phyloP scores from a whole-genome alignment of 2,329 filamentous ascomycete genomes.

The Mollisiaceae sp. region DNA sequence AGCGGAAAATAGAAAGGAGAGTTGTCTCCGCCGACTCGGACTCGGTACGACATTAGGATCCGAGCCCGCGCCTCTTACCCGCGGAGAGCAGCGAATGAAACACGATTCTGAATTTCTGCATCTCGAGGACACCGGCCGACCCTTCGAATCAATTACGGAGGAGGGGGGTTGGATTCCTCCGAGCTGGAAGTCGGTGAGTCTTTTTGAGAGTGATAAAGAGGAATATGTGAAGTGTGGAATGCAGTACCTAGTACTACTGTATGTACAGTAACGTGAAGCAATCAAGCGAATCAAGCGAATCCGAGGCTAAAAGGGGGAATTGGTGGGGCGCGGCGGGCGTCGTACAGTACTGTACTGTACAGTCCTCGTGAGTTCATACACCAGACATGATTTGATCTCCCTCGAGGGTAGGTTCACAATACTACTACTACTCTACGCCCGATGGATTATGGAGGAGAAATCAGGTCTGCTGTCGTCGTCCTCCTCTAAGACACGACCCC shows the following conservation, averaged over 20 bases:
- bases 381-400: not conserved
- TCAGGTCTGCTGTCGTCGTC: too few relatives aligned
- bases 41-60: not conserved
- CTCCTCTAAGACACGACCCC: too few relatives aligned
- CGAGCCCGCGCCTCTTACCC: slow-evolving; percentile 1
- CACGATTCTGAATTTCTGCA: too few relatives aligned
- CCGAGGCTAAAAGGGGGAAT: not conserved
- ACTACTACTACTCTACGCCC: not conserved
- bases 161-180: not conserved
- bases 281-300: too few relatives aligned
- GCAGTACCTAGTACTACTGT: too few relatives aligned
- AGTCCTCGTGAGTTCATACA: not conserved
- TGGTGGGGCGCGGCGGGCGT: not conserved
- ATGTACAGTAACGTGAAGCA: too few relatives aligned
- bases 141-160: not conserved
- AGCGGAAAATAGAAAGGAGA: not conserved
- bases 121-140: not conserved
- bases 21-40: slow-evolving; percentile 3
- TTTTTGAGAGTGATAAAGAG: too few relatives aligned
- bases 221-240: too few relatives aligned
- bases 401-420: not conserved
- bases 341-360: not conserved
- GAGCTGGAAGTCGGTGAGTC: not conserved
- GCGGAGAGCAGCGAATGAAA: not conserved
- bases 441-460: too few relatives aligned